phyloP scores from a whole-genome alignment of 1,284 basidiomycete genomes.

The Tausonia pullulans region DNA sequence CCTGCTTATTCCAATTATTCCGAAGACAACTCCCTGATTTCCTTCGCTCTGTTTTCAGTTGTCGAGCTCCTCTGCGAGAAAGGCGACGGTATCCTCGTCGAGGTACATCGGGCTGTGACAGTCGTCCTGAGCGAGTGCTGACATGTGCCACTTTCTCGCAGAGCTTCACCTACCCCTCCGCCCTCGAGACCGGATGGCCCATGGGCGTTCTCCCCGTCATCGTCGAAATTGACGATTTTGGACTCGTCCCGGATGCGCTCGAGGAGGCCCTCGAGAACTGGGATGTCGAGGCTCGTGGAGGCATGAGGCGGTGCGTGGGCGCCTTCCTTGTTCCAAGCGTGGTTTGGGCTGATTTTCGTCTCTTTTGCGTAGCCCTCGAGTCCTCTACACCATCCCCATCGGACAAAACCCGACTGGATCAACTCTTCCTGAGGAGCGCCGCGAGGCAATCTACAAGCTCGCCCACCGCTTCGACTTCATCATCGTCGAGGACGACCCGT shows the following conservation, averaged over 20 bases:
- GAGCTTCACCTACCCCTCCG: not conserved
- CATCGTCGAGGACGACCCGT: conserved; percentile 13
- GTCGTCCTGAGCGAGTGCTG: too few relatives aligned
- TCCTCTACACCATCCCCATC: conserved; percentile 45
- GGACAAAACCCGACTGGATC: conserved; percentile 68
- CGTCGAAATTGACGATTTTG: conserved; percentile 59
- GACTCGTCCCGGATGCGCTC: conserved; percentile 53
- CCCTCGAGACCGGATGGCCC: conserved; percentile 34
- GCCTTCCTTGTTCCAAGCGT: not conserved
- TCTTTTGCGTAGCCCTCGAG: not conserved
- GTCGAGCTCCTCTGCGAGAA: conserved; percentile 52
- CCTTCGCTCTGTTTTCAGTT: not conserved
- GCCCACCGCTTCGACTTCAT: conserved; percentile 50
- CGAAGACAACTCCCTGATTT: not conserved
- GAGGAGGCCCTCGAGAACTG: conserved; percentile 52
- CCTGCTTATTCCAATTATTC: not conserved
- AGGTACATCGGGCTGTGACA: conserved; percentile 22
- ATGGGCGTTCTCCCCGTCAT: conserved; percentile 40
- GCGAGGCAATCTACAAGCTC: conserved; percentile 65
- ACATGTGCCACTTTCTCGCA: too few relatives aligned
- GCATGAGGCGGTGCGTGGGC: conserved; percentile 26
- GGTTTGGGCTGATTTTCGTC: too few relatives aligned
- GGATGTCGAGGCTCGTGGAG: conserved; percentile 41
- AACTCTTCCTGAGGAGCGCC: conserved; percentile 53
- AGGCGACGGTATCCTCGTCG: conserved; percentile 59